These are phyloP conservation scores for Fusarium continuum DNA, from an alignment of 2,329 filamentous ascomycete genomes.

Conservation along the genomic window DNA sequence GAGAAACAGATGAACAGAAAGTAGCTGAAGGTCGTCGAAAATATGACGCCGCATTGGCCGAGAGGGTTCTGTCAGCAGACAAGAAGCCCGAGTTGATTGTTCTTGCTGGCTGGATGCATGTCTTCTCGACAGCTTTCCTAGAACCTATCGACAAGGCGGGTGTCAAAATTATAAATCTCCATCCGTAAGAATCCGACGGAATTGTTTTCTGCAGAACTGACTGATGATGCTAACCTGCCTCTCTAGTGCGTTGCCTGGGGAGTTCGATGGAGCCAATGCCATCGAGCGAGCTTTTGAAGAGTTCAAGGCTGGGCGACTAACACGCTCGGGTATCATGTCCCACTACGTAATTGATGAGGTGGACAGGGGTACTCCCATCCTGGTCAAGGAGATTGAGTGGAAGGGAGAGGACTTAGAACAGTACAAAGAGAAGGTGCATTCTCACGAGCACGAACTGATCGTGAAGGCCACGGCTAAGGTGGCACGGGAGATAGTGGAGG, in stretches of 20 bases:
- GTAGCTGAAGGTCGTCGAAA: slow-evolving; percentile 68
- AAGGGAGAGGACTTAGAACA: slow-evolving; percentile 70
- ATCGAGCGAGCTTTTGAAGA: slow-evolving; percentile 82
- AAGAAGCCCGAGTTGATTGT: slow-evolving; percentile 78
- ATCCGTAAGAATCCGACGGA: slow-evolving; percentile 75
- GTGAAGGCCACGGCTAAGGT: slow-evolving; percentile 73
- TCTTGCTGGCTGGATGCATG: slow-evolving; percentile 89
- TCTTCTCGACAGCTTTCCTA: slow-evolving; percentile 76
- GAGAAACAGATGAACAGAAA: slow-evolving; percentile 67
- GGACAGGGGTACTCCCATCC: slow-evolving; percentile 79
- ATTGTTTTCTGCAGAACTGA: not conserved
- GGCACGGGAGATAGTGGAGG: slow-evolving; percentile 50
- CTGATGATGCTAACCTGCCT: slow-evolving; percentile 51
- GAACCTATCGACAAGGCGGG: slow-evolving; percentile 69
- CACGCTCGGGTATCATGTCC: slow-evolving; percentile 87
- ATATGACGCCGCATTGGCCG: slow-evolving; percentile 80
- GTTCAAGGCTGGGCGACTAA: slow-evolving; percentile 70
- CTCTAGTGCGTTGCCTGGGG: slow-evolving; percentile 55
- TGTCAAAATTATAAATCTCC: slow-evolving; percentile 81
- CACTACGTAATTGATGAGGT: slow-evolving; percentile 86
- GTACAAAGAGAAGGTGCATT: slow-evolving; percentile 78
- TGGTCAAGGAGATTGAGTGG: slow-evolving; percentile 74
- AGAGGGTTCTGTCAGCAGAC: slow-evolving; percentile 60
- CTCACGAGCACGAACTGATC: slow-evolving; percentile 79
- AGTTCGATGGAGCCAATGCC: slow-evolving; percentile 79